These are phyloP conservation scores for Psilocybe azurescens DNA, from an alignment of 768 basidiomycete genomes.

Conservation along the genomic window DNA sequence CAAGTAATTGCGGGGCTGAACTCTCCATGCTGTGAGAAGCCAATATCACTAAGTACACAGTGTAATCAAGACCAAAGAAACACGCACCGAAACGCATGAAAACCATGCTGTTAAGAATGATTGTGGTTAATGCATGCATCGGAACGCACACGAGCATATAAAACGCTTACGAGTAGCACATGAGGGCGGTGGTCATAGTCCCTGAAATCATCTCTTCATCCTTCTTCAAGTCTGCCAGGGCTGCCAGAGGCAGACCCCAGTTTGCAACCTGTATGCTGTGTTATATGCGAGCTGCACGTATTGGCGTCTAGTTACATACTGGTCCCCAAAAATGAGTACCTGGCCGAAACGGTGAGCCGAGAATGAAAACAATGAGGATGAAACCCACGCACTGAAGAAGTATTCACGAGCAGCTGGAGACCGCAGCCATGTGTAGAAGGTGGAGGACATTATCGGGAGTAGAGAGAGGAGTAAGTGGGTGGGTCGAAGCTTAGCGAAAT, in stretches of 20 bases:
- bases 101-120: conserved; percentile 53
- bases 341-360: conserved; percentile 36
- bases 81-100: conserved; percentile 94
- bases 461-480: conserved; percentile 21
- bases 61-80: conserved; percentile 5
- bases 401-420: conserved; percentile 93
- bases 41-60: conserved; percentile 10
- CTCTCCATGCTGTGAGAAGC: conserved; percentile 77
- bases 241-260: conserved; percentile 97
- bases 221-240: conserved; percentile 86
- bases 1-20: conserved; percentile 95
- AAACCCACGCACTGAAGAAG: conserved; percentile 81
- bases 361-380: background rate
- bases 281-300: conserved; percentile 19
- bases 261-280: conserved; percentile 80
- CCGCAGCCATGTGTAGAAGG: conserved; percentile 87
- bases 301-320: conserved; percentile 52
- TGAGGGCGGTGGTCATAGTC: conserved; percentile 92
- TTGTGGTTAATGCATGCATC: conserved; percentile 9
- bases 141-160: conserved; percentile 9
- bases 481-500: background rate
- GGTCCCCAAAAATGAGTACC: conserved; percentile 99
- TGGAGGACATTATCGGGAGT: conserved; percentile 66
- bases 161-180: conserved; percentile 85
- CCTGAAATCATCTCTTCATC: conserved; percentile 98